Base-by-base conservation (phyloP, 495 filamentous ascomycete species). In the Parachaetomium inaequale region DNA sequence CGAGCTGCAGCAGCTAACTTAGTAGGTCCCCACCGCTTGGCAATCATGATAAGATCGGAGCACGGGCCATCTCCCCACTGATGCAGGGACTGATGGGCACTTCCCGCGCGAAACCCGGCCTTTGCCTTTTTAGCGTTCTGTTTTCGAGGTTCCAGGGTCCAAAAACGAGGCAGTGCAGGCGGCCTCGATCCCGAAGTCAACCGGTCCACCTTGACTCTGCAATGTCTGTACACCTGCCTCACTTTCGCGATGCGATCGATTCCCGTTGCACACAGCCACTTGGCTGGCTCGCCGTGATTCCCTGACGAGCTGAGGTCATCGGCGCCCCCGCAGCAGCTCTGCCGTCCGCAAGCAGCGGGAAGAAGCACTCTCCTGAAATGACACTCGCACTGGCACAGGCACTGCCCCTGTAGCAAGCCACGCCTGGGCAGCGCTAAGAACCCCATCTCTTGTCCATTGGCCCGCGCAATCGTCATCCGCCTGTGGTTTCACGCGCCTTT, bases 401-500 rank as follows among this genome's bases (percentile, higher is more conserved):
- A 40, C 57, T 42, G 45, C 45, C 34, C 47, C 2, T 15, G n/a
- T 49, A 32, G 46, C 19, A 51, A 36, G 32, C 14, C 5, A 36
- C 19, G 31, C 31, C 28, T 38, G n/a, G n/a, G n/a, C 11, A 1
- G 21, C 50, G 51, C 57, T 53, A 59, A 64, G 55, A 29, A 59
- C 59, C 40, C 31, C 15, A 15, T 36, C 43, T 36, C 25, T 25
- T 40, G 31, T 46, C 60, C 47, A 68, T 68, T 68, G 66, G 59
- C 53, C 63, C 50, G 51, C 47, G 46, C 32, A 26, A 38, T 61
- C 28, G 15, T 40, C n/a, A 23, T n/a, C 21, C 31, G 32, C 45
- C 12, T 45, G 38, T 8, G 42, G 61, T 66, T 57, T 66, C 45
- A 64, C 58, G 17, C 29, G 40, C 55, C 59, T 55, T 47, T 31